These are phyloP conservation scores for Eimeria sp. DNA, from an alignment of 169 alveolate genomes.

Conservation along the genomic window DNA sequence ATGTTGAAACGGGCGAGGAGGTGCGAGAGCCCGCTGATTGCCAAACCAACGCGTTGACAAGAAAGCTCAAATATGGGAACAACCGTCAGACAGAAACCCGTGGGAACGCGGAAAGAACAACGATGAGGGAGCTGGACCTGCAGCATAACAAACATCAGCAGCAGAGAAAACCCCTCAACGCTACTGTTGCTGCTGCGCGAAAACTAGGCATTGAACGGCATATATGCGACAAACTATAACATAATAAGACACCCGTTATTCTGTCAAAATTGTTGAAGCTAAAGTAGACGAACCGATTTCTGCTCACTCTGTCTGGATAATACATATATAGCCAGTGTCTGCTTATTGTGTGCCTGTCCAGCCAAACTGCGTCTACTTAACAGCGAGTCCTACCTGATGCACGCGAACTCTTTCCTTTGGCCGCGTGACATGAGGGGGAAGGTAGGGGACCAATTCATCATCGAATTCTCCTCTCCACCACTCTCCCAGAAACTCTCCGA, in stretches of 20 bases:
- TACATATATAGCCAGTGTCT: too few relatives aligned
- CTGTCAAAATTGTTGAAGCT: too few relatives aligned
- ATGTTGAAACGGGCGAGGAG: slow-evolving; percentile 86
- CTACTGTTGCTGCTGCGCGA: not conserved
- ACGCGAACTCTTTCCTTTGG: slow-evolving; percentile 86
- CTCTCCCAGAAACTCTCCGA: slow-evolving; percentile 87
- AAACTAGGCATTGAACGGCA: not conserved
- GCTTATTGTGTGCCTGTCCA: not conserved
- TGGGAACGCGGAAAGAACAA: slow-evolving; percentile 84
- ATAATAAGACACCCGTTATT: not conserved
- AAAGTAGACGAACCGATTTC: not conserved
- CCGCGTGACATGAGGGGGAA: slow-evolving; percentile 88
- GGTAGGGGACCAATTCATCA: slow-evolving; percentile 85
- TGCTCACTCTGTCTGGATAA: not conserved
- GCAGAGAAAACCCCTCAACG: not conserved
- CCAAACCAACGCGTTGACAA: slow-evolving; percentile 83
- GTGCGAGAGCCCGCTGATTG: slow-evolving; percentile 86
- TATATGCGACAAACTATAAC: not conserved
- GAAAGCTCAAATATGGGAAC: slow-evolving; percentile 86
- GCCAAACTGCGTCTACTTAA: not conserved
- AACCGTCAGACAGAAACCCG: slow-evolving; percentile 83
- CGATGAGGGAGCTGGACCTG: slow-evolving; percentile 85
- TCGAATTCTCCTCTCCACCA: slow-evolving; percentile 88
- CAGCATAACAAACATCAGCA: not conserved
- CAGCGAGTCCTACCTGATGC: slow-evolving; percentile 83